These are phyloP conservation scores for Dillenia suffruticosa DNA, from an alignment of 164 flowering plant species.

Conservation along the genomic window DNA sequence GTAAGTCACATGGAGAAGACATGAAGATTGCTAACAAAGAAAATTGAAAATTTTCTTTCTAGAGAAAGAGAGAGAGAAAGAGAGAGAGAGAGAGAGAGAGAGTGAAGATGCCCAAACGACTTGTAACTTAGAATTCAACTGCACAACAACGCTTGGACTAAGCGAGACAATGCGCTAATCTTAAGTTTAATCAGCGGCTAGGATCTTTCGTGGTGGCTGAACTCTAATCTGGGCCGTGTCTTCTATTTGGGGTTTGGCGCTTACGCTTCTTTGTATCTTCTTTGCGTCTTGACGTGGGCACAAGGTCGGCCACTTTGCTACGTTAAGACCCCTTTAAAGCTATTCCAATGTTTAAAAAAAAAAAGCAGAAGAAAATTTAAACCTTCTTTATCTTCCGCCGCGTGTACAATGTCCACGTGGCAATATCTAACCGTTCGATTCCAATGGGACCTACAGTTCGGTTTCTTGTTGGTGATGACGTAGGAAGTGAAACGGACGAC, in stretches of 20 bases:
- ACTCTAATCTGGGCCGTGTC: slow-evolving; percentile 20
- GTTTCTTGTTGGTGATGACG: slow-evolving; percentile 9
- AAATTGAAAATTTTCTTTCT: no score
- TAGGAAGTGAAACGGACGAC: slow-evolving; percentile 7
- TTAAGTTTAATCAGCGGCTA: slow-evolving; percentile 17
- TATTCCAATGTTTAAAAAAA: slow-evolving; percentile 3
- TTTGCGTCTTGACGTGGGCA: slow-evolving; percentile 54
- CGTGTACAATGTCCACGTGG: slow-evolving; percentile 9
- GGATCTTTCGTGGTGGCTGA: slow-evolving; percentile 25
- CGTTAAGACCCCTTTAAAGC: slow-evolving; percentile 17
- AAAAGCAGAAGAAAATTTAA: slow-evolving; percentile 3
- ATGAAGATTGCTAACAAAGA: no score
- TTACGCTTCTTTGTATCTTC: slow-evolving; percentile 66
- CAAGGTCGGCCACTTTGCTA: slow-evolving; percentile 40
- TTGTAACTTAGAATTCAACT: slow-evolving; percentile 64
- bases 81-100: slow-evolving; percentile 7
- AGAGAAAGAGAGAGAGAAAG: background rate
- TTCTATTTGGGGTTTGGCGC: slow-evolving; percentile 49
- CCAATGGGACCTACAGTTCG: slow-evolving; percentile 3
- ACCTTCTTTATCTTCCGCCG: slow-evolving; percentile 11
- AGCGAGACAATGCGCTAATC: slow-evolving; percentile 26
- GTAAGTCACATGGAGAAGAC: slow-evolving; percentile 5
- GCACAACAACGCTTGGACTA: slow-evolving; percentile 33
- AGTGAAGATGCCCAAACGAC: slow-evolving; percentile 27
- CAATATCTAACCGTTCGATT: background rate